Conservation (phyloP, 371 early-diverging fungal species). For the Rhizopus delemar region DNA sequence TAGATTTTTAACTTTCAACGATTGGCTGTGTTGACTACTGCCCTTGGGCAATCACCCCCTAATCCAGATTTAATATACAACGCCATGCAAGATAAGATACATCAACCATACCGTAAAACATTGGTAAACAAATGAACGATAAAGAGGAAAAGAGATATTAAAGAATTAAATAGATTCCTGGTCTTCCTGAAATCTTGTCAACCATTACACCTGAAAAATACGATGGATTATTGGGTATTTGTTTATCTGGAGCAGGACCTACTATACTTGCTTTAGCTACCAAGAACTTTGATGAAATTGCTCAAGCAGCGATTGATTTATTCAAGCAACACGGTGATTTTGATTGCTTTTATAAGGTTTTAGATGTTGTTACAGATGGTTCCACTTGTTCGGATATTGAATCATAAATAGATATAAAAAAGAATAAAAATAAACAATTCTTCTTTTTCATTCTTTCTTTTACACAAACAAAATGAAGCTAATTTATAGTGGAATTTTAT, state of each 20-base stretch:
- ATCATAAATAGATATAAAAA: background rate
- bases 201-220: conserved; percentile 70
- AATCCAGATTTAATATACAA: conserved; percentile 77
- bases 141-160: conserved; percentile 1
- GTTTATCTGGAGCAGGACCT: conserved; percentile 96
- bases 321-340: conserved; percentile 68
- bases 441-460: background rate
- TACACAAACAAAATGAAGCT: background rate
- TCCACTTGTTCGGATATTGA: conserved; percentile 40
- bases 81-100: conserved; percentile 93
- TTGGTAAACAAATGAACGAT: conserved; percentile 58
- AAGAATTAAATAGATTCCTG: conserved; percentile 69
- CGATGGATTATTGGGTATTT: conserved; percentile 90
- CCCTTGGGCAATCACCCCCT: conserved; percentile 70
- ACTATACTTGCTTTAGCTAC: conserved; percentile 87
- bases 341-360: conserved; percentile 69
- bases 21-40: conserved; percentile 82
- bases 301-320: conserved; percentile 60
- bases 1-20: conserved; percentile 94
- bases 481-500: background rate
- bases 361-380: conserved; percentile 78
- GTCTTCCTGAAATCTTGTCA: conserved; percentile 81
- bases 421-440: background rate
- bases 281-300: conserved; percentile 77
- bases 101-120: conserved; percentile 91